Conservation (phyloP, 2,329 filamentous ascomycete genomes). For the Ascochyta viciae-villosae region DNA sequence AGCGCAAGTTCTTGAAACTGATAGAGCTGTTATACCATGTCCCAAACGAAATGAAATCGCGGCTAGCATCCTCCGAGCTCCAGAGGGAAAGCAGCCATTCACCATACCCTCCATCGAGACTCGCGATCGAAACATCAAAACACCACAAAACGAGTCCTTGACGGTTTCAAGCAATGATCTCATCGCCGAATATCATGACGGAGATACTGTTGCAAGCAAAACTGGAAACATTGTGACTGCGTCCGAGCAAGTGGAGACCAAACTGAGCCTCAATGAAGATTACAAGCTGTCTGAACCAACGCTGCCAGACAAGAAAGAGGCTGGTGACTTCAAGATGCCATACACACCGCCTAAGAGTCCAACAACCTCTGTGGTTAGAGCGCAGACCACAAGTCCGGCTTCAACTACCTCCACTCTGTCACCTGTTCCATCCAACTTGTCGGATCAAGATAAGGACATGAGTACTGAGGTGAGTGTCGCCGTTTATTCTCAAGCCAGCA, state of each 20-base stretch:
- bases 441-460: neutral
- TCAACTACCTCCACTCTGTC: constrained; percentile 3
- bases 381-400: neutral
- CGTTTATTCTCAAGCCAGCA: too few species aligned
- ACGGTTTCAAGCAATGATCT: neutral
- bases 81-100: neutral
- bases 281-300: constrained; percentile 11
- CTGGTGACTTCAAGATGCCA: constrained; percentile 3
- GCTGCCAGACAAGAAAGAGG: neutral
- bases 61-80: neutral
- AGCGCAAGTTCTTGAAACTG: neutral
- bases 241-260: constrained; percentile 5
- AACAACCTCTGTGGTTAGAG: neutral
- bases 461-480: neutral
- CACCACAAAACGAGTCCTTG: constrained; percentile 12
- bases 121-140: neutral
- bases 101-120: neutral
- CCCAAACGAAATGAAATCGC: neutral
- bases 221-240: constrained; percentile 21
- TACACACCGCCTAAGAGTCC: constrained; percentile 10
- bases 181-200: neutral
- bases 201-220: constrained; percentile 12
- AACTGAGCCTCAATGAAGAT: constrained; percentile 15
- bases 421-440: constrained; percentile 1
- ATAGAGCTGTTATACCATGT: neutral